Evolutionary conservation across 202 grass and related monocot genomes (phyloP), one percentile per base, ranked within the genome.

Genomic region (Elaeis oleifera): DNA sequence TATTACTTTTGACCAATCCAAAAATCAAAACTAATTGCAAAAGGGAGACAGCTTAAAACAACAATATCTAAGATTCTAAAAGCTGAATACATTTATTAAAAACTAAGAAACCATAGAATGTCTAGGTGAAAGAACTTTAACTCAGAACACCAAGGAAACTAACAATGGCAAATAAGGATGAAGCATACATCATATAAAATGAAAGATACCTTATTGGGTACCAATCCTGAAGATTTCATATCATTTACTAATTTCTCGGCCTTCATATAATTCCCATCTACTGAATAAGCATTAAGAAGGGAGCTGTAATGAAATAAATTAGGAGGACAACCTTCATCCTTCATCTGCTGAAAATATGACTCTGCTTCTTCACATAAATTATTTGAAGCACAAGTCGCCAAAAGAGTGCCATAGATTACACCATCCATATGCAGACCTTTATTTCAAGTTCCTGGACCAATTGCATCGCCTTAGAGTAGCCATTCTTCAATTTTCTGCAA

Each of bases 261-360:
- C 55, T 91, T 91, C 55, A 54, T 44, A 70, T 89, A 79, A 73
- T 89, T 65, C 71, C 81, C 74, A 77, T 79, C 86, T 80, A 73
- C 70, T 49, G 87, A 81, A 80, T 97, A 90, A 61, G 78, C 81
- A 74, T 97, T 91, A 61, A 97, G 72, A 58, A 91, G 54, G 68
- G 92, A 91, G 69, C 84, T 97, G 66, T 97, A 97, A 73, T 97
- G 92, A 60, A 97, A 91, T 44, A 91, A 64, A 84, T 97, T 97
- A 74, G 87, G 92, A 48, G 3, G 71, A 51, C 79, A 73, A 21
- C 92, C 92, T 77, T 97, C 88, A 69, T 89, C 75, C 74, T 86
- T 91, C 92, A 97, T 79, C 85, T 91, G 64, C 72, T 89, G 64
- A 75, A 97, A 91, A 61, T 89, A 97, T 52, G 63, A 36, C 73